phyloP scores from a whole-genome alignment of 2,329 filamentous ascomycete species.

The Drechslerella stenobrocha region DNA sequence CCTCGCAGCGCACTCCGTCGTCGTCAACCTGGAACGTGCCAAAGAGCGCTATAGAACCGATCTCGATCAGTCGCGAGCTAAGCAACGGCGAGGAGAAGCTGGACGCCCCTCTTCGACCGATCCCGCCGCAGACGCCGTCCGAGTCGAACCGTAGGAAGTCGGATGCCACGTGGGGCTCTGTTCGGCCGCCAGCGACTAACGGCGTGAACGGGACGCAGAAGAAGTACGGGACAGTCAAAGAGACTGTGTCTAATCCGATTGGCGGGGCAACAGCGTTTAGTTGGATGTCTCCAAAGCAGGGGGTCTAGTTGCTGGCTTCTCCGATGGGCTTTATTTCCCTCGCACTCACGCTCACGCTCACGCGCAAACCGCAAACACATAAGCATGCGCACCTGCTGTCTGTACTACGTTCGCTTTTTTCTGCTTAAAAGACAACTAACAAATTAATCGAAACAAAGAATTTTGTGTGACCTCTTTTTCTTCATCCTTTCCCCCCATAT shows the following conservation, averaged over 20 bases:
- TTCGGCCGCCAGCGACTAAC: constrained; percentile 21
- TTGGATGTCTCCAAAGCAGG: constrained; percentile 69
- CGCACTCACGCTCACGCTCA: not conserved
- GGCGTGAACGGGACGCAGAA: constrained; percentile 36
- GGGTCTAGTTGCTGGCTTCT: constrained; percentile 6
- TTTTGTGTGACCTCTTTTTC: not conserved
- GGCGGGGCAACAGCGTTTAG: constrained; percentile 89
- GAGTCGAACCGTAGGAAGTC: constrained; percentile 46
- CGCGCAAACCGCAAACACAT: not conserved
- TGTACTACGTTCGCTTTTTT: constrained; percentile 15
- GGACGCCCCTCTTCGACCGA: constrained; percentile 23
- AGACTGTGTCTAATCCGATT: constrained; percentile 68
- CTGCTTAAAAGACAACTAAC: constrained; percentile 13
- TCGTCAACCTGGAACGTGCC: constrained; percentile 47
- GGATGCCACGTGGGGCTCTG: constrained; percentile 40
- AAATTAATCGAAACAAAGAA: constrained; percentile 18
- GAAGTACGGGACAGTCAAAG: constrained; percentile 45
- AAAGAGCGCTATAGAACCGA: constrained; percentile 45
- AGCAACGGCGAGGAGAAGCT: constrained; percentile 30
- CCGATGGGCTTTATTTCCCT: not conserved
- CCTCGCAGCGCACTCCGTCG: constrained; percentile 38
- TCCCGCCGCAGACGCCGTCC: constrained; percentile 34
- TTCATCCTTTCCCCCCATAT: not conserved
- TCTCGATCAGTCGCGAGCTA: constrained; percentile 39
- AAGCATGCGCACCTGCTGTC: not conserved